Evolutionary conservation across 371 early-diverging fungal genomes (phyloP), one percentile per base, ranked within the genome.

Genomic region (Mortierella sp.): DNA sequence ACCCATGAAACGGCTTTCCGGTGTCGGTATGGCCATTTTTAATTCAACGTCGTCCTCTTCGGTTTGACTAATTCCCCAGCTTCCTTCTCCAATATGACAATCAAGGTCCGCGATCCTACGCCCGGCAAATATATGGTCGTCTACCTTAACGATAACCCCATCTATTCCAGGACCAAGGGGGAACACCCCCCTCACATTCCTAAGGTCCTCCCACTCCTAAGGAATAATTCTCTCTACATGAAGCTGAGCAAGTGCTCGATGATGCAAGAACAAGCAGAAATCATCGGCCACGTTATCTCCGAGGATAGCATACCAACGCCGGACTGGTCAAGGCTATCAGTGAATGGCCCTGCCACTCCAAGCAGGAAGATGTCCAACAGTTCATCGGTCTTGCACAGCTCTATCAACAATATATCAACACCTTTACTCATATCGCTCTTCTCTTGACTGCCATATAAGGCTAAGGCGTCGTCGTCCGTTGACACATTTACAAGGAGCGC

Each of bases 71-170:
- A 83, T 56, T 68, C 82, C 5, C 86, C 84, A 4, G 73, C 79
- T 0, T 76, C 74, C 0, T 86, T 86, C 46, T 82, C 84, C 38
- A n/a, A 60, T 1, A 13, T 82, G 24, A 87, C 86, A 80, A 58
- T 73, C 42, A 13, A 58, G 0, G 57, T 85, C 0, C 72, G 90
- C 0, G 43, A 59, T 0, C 72, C 80, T 3, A 61, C 71, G 26
- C 27, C 82, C 45, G 84, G 84, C 54, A 65, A 76, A 6, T 84
- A 61, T 24, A 74, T 74, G 1, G 47, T 85, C 0, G 73, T 84
- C 1, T 90, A 85, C 41, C 46, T 90, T 0, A 89, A 91, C 59
- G 85, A 89, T 58, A 85, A 89, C 1, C 58, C 90, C 0, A 84
- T 92, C 21, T 89, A 73, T 54, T 82, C 82, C 9, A 53, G 79